Base-by-base conservation (phyloP, 208 protist genomes). In the Endotrypanum monterogeii region DNA sequence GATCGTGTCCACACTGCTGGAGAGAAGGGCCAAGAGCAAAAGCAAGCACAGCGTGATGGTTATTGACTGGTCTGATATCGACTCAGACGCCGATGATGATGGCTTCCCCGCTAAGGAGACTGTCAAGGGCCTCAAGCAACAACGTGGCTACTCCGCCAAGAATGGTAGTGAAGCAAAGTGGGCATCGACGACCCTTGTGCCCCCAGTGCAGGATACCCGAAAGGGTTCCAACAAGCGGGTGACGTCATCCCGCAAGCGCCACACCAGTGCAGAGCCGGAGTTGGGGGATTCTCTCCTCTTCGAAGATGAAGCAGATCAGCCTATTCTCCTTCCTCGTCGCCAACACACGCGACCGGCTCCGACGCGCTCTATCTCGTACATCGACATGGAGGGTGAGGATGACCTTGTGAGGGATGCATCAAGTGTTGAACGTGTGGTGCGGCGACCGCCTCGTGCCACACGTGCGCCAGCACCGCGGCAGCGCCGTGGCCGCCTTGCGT, bases 41-140 rank as follows among this genome's bases (percentile, higher is more conserved):
- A 92, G 89, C 66, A 94, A 93, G 79, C 83, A 83, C 61, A 96
- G 89, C 62, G 88, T 93, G 18, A 84, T 94, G 70, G 92, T 96
- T 51, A 94, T 96, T 72, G 87, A 96, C 78, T 96, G 89, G 88
- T 91, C 87, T 12, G 84, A 88, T 70, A 50, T 60, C 55, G 75
- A 87, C 41, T 88, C 85, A n/a, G 78, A 84, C 50, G 75, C 25
- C 55, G 58, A 71, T 30, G 35, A 71, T 3, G 51, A 83, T 35
- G 61, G 67, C 44, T 39, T 63, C 30, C 51, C 61, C 37, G 48
- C 37, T 35, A 65, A 62, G 25, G 75, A 80, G 60, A 66, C 44
- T 18, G 76, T 67, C 48, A 46, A 51, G 41, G 69, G 67, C 32
- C 56, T 35, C 25, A 76, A 74, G 62, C 65, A 70, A 16, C 71